Conservation (phyloP, 75 land plant genomes). For the Chamaecyparis obtusa region DNA sequence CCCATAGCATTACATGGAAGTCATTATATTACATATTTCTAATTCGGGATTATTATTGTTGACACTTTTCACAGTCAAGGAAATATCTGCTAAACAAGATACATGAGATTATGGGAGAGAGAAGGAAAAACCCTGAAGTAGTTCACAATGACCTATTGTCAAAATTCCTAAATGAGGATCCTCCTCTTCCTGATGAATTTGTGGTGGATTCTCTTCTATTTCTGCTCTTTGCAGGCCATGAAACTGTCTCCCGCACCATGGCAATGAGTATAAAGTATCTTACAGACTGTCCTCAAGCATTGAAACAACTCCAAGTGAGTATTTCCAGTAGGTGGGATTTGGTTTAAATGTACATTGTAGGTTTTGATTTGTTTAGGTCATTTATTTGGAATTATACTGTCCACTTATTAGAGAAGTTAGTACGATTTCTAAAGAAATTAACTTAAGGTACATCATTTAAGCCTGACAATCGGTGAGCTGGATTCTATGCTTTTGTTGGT, state of each 20-base stretch:
- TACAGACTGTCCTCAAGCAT: neutral
- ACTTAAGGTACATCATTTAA: too few species aligned
- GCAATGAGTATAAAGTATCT: conserved; percentile 1
- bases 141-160: conserved; percentile 3
- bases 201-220: neutral
- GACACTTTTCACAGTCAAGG: neutral
- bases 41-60: neutral
- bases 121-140: conserved; percentile 1
- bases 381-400: too few species aligned
- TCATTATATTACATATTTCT: neutral
- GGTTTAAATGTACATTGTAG: neutral
- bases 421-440: too few species aligned
- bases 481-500: too few species aligned
- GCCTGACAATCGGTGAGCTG: too few species aligned
- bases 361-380: too few species aligned
- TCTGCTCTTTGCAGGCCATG: conserved; percentile 5
- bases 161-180: conserved; percentile 1
- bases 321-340: neutral
- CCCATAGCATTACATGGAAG: neutral
- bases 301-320: neutral
- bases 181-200: neutral
- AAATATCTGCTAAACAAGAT: neutral
- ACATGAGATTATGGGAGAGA: neutral
- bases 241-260: neutral
- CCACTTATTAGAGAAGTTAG: too few species aligned